These are phyloP conservation scores for Sporothrix sp. DNA, from an alignment of 2,329 filamentous ascomycete species.

Conservation along the genomic window DNA sequence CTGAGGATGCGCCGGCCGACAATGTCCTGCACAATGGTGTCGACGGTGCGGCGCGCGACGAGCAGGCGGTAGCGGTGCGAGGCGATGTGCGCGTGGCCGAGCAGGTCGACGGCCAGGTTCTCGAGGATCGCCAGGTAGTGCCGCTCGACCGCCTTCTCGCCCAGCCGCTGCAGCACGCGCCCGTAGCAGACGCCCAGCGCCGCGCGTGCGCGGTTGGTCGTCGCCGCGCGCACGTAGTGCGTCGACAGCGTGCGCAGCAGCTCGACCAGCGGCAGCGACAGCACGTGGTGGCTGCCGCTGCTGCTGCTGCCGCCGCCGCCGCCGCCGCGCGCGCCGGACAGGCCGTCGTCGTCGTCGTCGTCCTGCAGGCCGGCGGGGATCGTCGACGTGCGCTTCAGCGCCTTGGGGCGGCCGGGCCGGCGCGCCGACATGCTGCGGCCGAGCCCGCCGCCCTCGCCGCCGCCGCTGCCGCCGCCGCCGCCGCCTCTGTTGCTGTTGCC, in stretches of 20 bases:
- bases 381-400: slow-evolving; percentile 48
- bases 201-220: slow-evolving; percentile 69
- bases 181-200: slow-evolving; percentile 83
- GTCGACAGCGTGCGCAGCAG: slow-evolving; percentile 68
- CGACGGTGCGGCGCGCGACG: slow-evolving; percentile 73
- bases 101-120: slow-evolving; percentile 68
- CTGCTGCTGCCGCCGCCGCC: too few species aligned
- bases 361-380: slow-evolving; percentile 44
- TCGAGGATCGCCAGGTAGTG: slow-evolving; percentile 75
- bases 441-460: slow-evolving; percentile 21
- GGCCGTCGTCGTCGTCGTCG: slow-evolving; percentile 73
- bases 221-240: slow-evolving; percentile 70
- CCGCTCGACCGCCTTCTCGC: slow-evolving; percentile 71
- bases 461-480: background rate
- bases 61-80: slow-evolving; percentile 84
- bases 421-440: slow-evolving; percentile 36
- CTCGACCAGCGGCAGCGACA: slow-evolving; percentile 67
- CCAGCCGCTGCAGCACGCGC: slow-evolving; percentile 66
- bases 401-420: slow-evolving; percentile 60
- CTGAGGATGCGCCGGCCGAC: slow-evolving; percentile 74
- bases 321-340: slow-evolving; percentile 49
- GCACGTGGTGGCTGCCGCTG: slow-evolving; percentile 55
- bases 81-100: slow-evolving; percentile 64
- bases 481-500: slow-evolving; percentile 21
- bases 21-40: slow-evolving; percentile 73